These are phyloP conservation scores for Fusarium incarnatum DNA, from an alignment of 2,329 filamentous ascomycete species.

Conservation along the genomic window DNA sequence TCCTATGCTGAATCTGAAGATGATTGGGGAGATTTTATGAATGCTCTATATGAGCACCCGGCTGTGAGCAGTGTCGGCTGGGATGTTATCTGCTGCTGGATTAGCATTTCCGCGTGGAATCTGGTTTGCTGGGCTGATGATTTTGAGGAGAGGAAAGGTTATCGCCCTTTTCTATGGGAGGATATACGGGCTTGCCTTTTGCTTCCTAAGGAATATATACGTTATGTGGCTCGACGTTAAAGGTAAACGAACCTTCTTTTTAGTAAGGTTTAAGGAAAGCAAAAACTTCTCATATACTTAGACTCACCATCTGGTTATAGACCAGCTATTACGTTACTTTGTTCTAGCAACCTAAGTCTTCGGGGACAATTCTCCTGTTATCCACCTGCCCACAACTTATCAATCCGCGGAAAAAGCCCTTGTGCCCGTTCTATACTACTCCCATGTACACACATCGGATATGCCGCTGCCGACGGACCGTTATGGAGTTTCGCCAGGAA, in stretches of 20 bases:
- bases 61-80: background rate
- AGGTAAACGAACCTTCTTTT: background rate
- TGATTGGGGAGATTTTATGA: background rate
- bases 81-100: constrained; percentile 2
- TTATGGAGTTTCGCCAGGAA: background rate
- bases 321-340: background rate
- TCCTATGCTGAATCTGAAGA: too few relatives aligned
- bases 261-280: background rate
- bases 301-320: background rate
- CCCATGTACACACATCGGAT: background rate
- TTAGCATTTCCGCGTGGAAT: background rate
- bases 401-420: background rate
- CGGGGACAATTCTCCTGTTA: background rate
- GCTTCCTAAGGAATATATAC: too few relatives aligned
- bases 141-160: background rate
- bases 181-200: too few relatives aligned
- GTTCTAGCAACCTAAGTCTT: rapidly evolving
- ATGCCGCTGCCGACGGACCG: background rate
- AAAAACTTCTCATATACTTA: background rate
- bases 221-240: too few relatives aligned
- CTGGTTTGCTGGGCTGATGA: background rate
- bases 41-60: background rate
- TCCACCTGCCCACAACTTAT: background rate
- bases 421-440: background rate
- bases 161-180: background rate